These are phyloP conservation scores for Podospora tetraspora DNA, from an alignment of 495 filamentous ascomycete genomes.

Conservation along the genomic window DNA sequence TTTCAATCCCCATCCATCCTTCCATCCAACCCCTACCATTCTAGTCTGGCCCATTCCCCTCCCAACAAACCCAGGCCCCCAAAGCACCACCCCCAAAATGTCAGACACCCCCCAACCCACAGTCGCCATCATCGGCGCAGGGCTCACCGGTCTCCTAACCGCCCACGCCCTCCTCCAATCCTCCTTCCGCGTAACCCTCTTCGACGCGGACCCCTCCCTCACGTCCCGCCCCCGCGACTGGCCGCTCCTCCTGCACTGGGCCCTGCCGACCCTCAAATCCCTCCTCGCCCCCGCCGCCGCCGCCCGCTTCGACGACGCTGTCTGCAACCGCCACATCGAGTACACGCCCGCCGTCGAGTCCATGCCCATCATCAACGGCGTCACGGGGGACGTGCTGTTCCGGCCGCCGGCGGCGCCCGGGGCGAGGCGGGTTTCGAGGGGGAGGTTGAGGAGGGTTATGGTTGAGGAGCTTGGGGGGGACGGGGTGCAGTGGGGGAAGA, in stretches of 20 bases:
- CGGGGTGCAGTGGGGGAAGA: conserved; percentile 29
- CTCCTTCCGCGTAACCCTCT: conserved; percentile 10
- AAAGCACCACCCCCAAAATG: neutral
- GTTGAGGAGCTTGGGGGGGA: conserved; percentile 5
- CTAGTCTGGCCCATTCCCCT: too few species aligned
- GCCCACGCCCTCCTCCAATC: conserved; percentile 1
- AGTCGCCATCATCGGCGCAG: neutral
- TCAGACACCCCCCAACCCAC: neutral
- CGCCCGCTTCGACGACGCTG: conserved; percentile 23
- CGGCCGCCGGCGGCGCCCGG: conserved; percentile 32
- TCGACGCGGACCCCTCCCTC: conserved; percentile 8
- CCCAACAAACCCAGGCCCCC: neutral
- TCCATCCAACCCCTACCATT: neutral
- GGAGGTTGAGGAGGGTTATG: conserved; percentile 28
- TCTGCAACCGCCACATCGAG: conserved; percentile 36
- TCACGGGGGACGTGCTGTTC: conserved; percentile 43
- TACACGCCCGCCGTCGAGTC: conserved; percentile 33
- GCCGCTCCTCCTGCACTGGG: conserved; percentile 20
- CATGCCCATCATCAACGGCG: conserved; percentile 42
- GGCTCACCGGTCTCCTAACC: neutral
- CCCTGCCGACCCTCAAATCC: conserved; percentile 9
- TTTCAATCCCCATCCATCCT: neutral
- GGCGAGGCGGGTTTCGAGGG: conserved; percentile 44
- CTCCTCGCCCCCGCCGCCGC: conserved; percentile 9
- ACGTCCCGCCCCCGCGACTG: conserved; percentile 16